These are phyloP conservation scores for Stenogyne calaminthoides DNA, from an alignment of 305 asterid species.

Conservation along the genomic window DNA sequence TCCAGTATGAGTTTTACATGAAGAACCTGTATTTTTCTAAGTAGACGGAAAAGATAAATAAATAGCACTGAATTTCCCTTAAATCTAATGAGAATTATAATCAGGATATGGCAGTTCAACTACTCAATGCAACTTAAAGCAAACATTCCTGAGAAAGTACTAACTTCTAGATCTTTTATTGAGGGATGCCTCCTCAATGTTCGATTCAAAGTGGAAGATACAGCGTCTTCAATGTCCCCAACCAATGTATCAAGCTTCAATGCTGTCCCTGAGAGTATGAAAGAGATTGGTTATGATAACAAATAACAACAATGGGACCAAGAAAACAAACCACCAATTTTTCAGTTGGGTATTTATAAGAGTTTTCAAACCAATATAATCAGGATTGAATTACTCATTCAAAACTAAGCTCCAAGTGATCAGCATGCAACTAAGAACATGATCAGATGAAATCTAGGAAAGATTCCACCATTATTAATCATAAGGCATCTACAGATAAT, in stretches of 20 bases:
- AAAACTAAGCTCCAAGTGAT: no score
- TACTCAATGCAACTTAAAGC: constrained; percentile 11
- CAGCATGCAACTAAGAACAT: constrained; percentile 5
- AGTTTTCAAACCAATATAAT: constrained; percentile 1
- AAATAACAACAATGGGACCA: constrained; percentile 22
- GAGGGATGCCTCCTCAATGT: constrained; percentile 67
- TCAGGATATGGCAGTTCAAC: constrained; percentile 17
- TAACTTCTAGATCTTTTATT: constrained; percentile 60
- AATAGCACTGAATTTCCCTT: not conserved
- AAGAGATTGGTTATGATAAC: constrained; percentile 18
- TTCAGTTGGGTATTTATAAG: not conserved
- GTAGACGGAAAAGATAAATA: not conserved
- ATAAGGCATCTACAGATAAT: constrained; percentile 1
- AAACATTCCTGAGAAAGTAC: constrained; percentile 35
- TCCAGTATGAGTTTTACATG: not conserved
- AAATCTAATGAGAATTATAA: not conserved
- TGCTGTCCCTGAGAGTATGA: constrained; percentile 67
- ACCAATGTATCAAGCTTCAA: constrained; percentile 83
- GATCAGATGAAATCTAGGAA: not conserved
- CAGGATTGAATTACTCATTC: no score
- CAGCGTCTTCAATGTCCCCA: constrained; percentile 95
- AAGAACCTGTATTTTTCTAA: not conserved
- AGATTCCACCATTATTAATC: not conserved
- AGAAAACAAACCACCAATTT: constrained; percentile 1
- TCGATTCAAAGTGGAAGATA: constrained; percentile 64